phyloP scores from a whole-genome alignment of 2,329 filamentous ascomycete genomes.

The Aureobasidium namibiae region DNA sequence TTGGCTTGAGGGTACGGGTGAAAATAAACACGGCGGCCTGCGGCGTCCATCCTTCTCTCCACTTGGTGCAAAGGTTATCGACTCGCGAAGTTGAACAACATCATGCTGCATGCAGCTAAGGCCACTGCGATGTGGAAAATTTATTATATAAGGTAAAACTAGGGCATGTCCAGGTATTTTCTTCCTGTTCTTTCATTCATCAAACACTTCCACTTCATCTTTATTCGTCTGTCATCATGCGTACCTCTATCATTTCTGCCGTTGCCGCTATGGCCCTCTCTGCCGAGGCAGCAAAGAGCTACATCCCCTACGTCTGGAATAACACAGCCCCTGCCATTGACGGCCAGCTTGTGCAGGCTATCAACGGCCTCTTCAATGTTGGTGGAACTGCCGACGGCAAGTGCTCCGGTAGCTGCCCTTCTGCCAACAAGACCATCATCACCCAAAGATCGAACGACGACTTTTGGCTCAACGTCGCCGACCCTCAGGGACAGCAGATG shows the following conservation, averaged over 20 bases:
- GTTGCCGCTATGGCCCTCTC: background rate
- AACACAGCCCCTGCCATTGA: background rate
- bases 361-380: background rate
- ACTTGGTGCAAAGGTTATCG: background rate
- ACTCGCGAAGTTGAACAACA: background rate
- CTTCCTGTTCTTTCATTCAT: background rate
- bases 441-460: background rate
- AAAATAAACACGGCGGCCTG: background rate
- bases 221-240: too few species aligned
- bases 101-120: background rate
- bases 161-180: background rate
- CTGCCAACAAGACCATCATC: background rate
- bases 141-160: background rate
- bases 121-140: background rate
- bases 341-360: background rate
- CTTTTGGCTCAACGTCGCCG: background rate
- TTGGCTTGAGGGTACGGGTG: background rate
- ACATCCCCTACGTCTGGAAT: constrained; percentile 2
- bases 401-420: background rate
- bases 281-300: background rate
- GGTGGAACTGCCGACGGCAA: background rate
- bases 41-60: background rate
- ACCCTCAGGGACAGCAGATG: background rate
- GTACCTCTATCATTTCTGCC: background rate
- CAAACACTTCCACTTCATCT: background rate